phyloP scores from a whole-genome alignment of 2,329 filamentous ascomycete species.

The Venturia oleaginea region DNA sequence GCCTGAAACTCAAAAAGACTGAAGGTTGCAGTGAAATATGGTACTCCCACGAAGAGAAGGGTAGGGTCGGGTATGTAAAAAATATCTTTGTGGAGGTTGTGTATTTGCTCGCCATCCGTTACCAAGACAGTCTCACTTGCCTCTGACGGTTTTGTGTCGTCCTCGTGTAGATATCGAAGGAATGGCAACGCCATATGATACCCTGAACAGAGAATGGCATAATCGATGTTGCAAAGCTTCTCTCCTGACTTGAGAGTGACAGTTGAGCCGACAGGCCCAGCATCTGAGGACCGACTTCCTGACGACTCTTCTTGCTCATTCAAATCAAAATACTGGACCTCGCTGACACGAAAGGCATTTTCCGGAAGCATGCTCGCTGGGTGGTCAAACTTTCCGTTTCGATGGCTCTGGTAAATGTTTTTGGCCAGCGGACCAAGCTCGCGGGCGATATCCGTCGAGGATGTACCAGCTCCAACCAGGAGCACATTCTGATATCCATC shows the following conservation, averaged over 20 bases:
- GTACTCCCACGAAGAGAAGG: constrained; percentile 54
- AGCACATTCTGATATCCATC: constrained; percentile 49
- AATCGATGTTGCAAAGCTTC: constrained; percentile 54
- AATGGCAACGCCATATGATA: constrained; percentile 84
- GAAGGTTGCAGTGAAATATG: constrained; percentile 59
- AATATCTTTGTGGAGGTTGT: constrained; percentile 62
- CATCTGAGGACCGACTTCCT: constrained; percentile 27
- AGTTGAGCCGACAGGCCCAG: constrained; percentile 50
- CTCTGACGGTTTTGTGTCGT: constrained; percentile 34
- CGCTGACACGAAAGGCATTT: constrained; percentile 30
- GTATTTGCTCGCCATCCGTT: constrained; percentile 53
- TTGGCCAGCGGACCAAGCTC: constrained; percentile 39
- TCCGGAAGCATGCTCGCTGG: constrained; percentile 44
- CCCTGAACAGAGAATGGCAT: constrained; percentile 77
- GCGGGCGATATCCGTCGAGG: constrained; percentile 45
- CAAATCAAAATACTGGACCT: constrained; percentile 20
- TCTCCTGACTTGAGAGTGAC: constrained; percentile 45
- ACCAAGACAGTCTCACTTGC: constrained; percentile 49
- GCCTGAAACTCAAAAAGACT: constrained; percentile 63
- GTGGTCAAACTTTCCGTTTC: constrained; percentile 53
- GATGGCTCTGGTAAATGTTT: constrained; percentile 46
- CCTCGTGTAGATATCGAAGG: constrained; percentile 36
- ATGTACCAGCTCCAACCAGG: constrained; percentile 51
- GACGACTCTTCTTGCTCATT: constrained; percentile 49
- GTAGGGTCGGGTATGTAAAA: constrained; percentile 62